Evolutionary conservation across 129 eudicot species (phyloP), one percentile per base, ranked within the genome.

Genomic region (Sambucus nigra): DNA sequence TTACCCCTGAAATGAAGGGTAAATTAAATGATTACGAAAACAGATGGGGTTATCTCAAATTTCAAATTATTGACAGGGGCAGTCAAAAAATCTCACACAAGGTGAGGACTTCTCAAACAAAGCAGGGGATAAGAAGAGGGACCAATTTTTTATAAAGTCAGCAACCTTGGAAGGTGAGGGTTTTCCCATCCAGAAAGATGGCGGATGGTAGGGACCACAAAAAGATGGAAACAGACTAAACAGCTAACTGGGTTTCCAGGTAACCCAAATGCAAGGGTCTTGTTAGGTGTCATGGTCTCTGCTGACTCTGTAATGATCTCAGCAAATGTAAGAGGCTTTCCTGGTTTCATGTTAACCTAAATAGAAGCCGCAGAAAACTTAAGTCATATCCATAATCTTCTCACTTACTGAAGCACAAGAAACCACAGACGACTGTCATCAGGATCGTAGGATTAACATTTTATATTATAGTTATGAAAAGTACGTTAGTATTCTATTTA

Each of bases 161-260:
- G 28, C 50, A 35, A 84, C 94, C 97, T 84, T 51, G 85, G 83
- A 61, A 77, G 92, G 63, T 69, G 84, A 39, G 97, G 87, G 16
- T 81, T 74, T 23, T 51, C 54, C 97, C 97, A 88, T 62, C 97
- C 97, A 64, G 97, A 66, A 71, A 84, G 80, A 39, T 55, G 74
- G 53, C 94, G 92, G 59, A 88, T 76, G 26, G 92, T 54, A 31
- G 97, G 97, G 69, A 80, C 75, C 63, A 88, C 92, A 78, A 84
- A 88, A 41, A 88, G 71, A 65, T 88, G 81, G 76, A 88, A 88
- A 76, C 92, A 77, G 61, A 88, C 97, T 60, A 84, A 63, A 79
- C 94, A 84, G 82, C 97, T 81, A 29, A 88, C 97, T 55, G 97
- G 97, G 48, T 88, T 88, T 60, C 97, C 97, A 61, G 97, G 97